Evolutionary conservation across 78 protist species (phyloP).

Genomic region (Anaeramoeba flamelloides): DNA sequence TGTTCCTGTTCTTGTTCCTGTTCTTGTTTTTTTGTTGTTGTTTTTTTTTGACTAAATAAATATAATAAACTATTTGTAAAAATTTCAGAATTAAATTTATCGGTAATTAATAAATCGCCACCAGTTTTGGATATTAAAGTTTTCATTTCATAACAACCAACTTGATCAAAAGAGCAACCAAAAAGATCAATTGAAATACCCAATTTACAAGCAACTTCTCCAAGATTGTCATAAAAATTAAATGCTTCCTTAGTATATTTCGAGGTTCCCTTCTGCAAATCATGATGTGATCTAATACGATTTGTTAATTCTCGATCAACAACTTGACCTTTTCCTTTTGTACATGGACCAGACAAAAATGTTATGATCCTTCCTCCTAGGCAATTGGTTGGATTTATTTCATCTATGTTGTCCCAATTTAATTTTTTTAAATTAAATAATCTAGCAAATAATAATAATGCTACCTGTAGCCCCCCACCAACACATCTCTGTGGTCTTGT

Average conservation of each 20-base stretch:
- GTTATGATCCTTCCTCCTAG: constrained; percentile 3
- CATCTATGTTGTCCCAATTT: too few species aligned
- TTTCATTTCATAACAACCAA: constrained; percentile 13
- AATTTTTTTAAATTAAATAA: too few species aligned
- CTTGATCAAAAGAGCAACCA: constrained; percentile 7
- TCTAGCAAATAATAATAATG: constrained; percentile 3
- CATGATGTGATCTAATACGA: neutral
- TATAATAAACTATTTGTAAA: neutral
- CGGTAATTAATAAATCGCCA: neutral
- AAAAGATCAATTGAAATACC: constrained; percentile 6
- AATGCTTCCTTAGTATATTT: neutral
- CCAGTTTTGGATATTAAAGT: constrained; percentile 3
- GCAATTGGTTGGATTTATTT: too few species aligned
- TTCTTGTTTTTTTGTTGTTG: too few species aligned
- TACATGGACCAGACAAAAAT: constrained; percentile 1
- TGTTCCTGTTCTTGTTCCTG: too few species aligned
- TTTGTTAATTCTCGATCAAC: neutral
- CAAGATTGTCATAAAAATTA: neutral
- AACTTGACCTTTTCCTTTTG: constrained; percentile 10
- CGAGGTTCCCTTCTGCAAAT: neutral
- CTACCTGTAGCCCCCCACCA: constrained; percentile 4
- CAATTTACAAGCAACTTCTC: neutral
- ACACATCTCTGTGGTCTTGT: neutral
- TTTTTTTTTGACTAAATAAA: too few species aligned
- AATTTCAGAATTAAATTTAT: neutral